Evolutionary conservation across 1,139 yeast species (phyloP), one percentile per base, ranked within the genome.

Genomic region (Kodamaea arcana): DNA sequence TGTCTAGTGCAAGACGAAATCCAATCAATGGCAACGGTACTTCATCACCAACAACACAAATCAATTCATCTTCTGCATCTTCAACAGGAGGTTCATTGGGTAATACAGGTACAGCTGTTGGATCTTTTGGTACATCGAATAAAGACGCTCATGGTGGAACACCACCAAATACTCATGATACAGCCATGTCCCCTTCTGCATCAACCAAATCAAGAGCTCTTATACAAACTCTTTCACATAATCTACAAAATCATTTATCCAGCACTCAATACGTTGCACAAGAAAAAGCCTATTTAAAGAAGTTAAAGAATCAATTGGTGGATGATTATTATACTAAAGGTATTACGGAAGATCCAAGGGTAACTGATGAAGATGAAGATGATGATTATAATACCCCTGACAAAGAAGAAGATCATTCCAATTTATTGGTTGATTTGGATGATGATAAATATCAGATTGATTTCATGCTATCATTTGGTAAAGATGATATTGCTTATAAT

Each of bases 311-410:
- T 46, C 83, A 78, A 47, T 60, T 70, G 31, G 74, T 66, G 10
- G 87, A 84, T 52, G 94, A 83, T 46, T 82, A 80, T 50, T 78
- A 79, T 48, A 79, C 83, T 4, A 76, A 77, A 45, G 83, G 82
- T 2, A 75, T 79, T 23, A 54, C 66, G 10, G 57, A 52, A 24
- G 50, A 39, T 10, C 31, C 44, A 12, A 40, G 33, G 17, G 41
- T 39, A 15, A 51, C 52, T 14, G 65, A 58, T 14, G 65, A 58
- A 9, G 58, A 51, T 24, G 59, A 54, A 3, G 63, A 53, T 22
- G 49, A 50, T 11, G 57, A 54, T n/a, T 8, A 26, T 6, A 13
- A 58, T 15, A 64, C 58, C 8, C 58, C 50, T 23, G 23, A 27
- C 4, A 15, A 17, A 5, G 30, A 27, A 16, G 60, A 53, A 17